phyloP scores from a whole-genome alignment of 2,329 filamentous ascomycete genomes.

The Paecilomyces fulvus region DNA sequence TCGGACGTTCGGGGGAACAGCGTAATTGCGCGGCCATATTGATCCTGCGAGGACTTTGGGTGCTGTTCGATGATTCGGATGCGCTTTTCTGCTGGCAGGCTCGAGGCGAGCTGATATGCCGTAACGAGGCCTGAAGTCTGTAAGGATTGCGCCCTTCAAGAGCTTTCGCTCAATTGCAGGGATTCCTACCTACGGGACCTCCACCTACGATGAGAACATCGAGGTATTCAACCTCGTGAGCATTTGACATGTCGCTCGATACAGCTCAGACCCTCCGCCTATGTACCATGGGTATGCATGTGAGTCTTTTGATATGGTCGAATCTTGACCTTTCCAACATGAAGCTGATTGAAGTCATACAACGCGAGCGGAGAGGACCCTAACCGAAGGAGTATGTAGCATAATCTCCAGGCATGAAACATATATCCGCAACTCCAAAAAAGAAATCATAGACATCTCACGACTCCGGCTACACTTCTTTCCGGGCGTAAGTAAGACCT shows the following conservation, averaged over 20 bases:
- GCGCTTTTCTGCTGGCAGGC: background rate
- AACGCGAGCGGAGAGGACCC: no score
- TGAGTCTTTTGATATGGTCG: background rate
- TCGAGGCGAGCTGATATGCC: background rate
- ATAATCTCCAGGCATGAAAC: background rate
- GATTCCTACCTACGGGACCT: background rate
- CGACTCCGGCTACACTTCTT: no score
- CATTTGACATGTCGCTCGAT: background rate
- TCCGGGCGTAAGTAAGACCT: background rate
- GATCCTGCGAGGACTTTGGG: conserved; percentile 10
- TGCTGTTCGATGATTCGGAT: background rate
- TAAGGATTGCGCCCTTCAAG: background rate
- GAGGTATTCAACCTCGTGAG: background rate
- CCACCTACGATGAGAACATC: background rate
- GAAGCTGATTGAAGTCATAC: background rate
- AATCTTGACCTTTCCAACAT: background rate
- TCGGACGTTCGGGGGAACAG: conserved; percentile 42
- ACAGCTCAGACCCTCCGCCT: background rate
- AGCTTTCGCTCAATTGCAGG: background rate
- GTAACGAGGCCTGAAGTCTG: background rate
- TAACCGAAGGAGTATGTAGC: no score
- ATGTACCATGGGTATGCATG: background rate
- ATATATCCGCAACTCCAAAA: background rate
- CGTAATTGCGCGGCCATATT: conserved; percentile 44
- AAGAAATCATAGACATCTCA: background rate